A percentile compares a stretch with the other conserved stretches of the same genome.
Conservation (phyloP, 345 rosid species). For the Brassica incana region DNA sequence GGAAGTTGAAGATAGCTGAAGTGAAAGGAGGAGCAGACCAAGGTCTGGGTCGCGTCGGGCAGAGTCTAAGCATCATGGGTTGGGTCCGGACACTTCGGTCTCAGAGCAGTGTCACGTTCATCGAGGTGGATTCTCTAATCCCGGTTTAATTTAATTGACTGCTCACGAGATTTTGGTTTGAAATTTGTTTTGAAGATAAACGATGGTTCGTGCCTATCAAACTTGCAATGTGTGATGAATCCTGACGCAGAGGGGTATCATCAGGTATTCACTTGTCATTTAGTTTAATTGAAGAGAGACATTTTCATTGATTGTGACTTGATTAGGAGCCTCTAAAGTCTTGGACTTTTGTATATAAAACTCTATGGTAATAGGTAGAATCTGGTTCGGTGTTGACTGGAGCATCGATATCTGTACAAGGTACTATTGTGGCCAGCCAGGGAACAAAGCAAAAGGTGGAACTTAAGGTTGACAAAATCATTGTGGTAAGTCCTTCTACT, state of each 20-base stretch:
- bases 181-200: conserved; percentile 52
- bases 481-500: conserved; percentile 52
- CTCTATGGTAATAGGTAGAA: no score
- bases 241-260: conserved; percentile 84
- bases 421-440: conserved; percentile 79
- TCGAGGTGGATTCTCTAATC: conserved; percentile 53
- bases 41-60: conserved; percentile 67
- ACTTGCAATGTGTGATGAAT: conserved; percentile 91
- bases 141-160: background rate
- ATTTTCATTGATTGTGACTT: background rate
- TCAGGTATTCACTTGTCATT: conserved; percentile 57
- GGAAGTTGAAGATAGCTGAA: conserved; percentile 68
- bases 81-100: conserved; percentile 93
- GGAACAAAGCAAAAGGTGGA: conserved; percentile 94
- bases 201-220: conserved; percentile 93
- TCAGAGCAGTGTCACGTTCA: conserved; percentile 82
- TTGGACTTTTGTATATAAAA: no score
- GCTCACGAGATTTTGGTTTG: conserved; percentile 1
- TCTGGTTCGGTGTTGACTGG: conserved; percentile 81
- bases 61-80: conserved; percentile 63
- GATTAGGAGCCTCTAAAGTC: no score
- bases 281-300: no score
- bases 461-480: conserved; percentile 72
- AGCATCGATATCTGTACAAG: conserved; percentile 82
- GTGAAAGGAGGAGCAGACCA: conserved; percentile 72